Evolutionary conservation across 2,329 filamentous ascomycete genomes (phyloP).

Genomic region (Penicillium sp.): DNA sequence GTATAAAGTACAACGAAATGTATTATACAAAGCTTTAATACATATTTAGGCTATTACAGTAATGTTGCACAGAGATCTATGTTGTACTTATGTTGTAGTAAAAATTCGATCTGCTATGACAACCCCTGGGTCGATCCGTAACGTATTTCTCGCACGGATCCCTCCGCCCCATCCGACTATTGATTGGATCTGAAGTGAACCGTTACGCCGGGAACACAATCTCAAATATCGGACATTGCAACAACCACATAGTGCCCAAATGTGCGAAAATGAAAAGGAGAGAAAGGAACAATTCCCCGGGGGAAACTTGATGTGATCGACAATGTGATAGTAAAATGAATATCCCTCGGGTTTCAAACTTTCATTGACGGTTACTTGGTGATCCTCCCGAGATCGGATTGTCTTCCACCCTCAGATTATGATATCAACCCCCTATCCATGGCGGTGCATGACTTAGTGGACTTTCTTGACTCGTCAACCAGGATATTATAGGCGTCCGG

Average conservation of each 20-base stretch:
- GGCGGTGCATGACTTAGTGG: background rate
- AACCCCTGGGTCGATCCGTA: slow-evolving; percentile 24
- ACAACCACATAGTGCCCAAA: background rate
- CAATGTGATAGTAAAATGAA: background rate
- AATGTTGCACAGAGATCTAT: slow-evolving; percentile 11
- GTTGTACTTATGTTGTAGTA: background rate
- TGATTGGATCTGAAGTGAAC: slow-evolving; percentile 26
- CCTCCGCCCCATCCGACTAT: slow-evolving; percentile 22
- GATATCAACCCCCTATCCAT: slow-evolving; percentile 5
- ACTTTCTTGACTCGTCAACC: slow-evolving; percentile 7
- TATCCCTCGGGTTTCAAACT: background rate
- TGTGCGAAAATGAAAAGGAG: slow-evolving; percentile 1
- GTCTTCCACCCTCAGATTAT: background rate
- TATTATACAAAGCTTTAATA: background rate
- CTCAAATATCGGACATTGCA: slow-evolving; percentile 24
- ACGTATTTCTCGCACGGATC: slow-evolving; percentile 19
- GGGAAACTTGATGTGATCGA: background rate
- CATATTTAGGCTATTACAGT: background rate
- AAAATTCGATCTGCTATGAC: slow-evolving; percentile 19
- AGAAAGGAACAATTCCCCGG: background rate
- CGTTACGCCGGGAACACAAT: slow-evolving; percentile 20
- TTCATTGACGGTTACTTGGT: background rate
- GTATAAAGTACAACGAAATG: background rate
- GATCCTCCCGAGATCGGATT: slow-evolving; percentile 1
- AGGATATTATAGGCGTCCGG: slow-evolving; percentile 11